A percentile compares a stretch with the other conserved stretches of the same genome.
phyloP scores from a whole-genome alignment of 441 rosid genomes.

The Populus hybrid region DNA sequence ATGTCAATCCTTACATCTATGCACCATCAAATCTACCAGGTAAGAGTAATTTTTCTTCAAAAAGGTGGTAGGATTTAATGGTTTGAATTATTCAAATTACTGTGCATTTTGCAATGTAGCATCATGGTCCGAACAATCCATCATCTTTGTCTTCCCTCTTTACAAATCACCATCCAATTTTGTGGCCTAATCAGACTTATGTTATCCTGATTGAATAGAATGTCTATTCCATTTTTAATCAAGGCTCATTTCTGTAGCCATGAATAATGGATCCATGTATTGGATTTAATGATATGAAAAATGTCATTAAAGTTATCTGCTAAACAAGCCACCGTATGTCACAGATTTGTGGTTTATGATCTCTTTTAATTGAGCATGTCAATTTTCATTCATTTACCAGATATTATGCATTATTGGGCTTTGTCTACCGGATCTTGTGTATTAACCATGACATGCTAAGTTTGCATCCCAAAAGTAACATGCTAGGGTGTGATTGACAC shows the following conservation, averaged over 20 bases:
- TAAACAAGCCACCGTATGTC: background rate
- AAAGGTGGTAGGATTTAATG: background rate
- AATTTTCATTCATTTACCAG: background rate
- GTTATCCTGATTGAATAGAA: background rate
- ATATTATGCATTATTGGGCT: background rate
- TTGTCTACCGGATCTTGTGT: background rate
- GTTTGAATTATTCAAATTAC: background rate
- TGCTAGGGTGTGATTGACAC: background rate
- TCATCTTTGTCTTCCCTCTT: background rate
- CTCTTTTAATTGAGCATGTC: background rate
- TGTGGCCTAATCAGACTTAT: background rate
- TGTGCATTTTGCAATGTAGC: background rate
- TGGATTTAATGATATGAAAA: background rate
- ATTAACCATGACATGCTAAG: slow-evolving; percentile 1
- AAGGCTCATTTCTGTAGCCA: background rate
- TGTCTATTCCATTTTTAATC: background rate
- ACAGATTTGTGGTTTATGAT: background rate
- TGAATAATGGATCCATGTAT: background rate
- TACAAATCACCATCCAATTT: background rate
- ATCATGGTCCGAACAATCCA: background rate
- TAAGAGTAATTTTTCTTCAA: slow-evolving; percentile 17
- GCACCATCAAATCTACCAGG: slow-evolving; percentile 44
- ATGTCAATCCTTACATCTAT: slow-evolving; percentile 32
- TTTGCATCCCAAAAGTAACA: slow-evolving; percentile 4
- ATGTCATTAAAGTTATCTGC: background rate